Evolutionary conservation across 2,329 filamentous ascomycete genomes (phyloP), one percentile per base, ranked within the genome.

Genomic region (Elsinoe necatrix): DNA sequence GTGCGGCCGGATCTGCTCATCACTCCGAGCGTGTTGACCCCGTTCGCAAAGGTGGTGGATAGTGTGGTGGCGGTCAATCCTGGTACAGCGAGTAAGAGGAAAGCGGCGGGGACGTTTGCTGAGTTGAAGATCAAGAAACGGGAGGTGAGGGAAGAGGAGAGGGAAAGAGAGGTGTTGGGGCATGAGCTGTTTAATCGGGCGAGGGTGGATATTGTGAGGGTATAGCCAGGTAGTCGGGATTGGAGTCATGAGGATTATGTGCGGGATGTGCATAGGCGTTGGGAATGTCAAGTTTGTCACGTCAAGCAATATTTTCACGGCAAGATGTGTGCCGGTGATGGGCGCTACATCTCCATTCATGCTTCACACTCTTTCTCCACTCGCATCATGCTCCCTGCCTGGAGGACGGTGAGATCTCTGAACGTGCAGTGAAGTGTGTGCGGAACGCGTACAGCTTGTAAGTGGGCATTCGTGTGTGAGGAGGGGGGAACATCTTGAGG

Each of bases 11-110:
- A 98, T 71, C 78, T 97, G 35, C 72, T 97, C 65, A 77, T 97
- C 48, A 76, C 87, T 47, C 92, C 93, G 1, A 95, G 89, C 66
- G 80, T 86, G 47, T 71, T 97, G 63, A 87, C 87, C 21, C 86
- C 90, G 2, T 95, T 95, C 76, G 87, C 89, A 37, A 95, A 88
- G 81, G 91, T 96, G 41, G 84, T 97, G 9, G 89, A 96, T 66
- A 89, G 86, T 63, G 90, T 96, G 0, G 72, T 97, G 5, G 83
- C 90, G 11, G 86, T 98, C 66, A 98, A 98, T 69, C 92, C 93
- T 0, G 92, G 93, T 4, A 85, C 83, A 51, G 73, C 95, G 31
- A 93, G 89, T 14, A 96, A 95, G 72, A 83, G 87, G 57, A 84
- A 83, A 58, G 90, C 85, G 1, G 80, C 91, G 0, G 93, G 93